Base-by-base conservation (phyloP, 805 yeast species). In the Sugiyamaella floridensis region DNA sequence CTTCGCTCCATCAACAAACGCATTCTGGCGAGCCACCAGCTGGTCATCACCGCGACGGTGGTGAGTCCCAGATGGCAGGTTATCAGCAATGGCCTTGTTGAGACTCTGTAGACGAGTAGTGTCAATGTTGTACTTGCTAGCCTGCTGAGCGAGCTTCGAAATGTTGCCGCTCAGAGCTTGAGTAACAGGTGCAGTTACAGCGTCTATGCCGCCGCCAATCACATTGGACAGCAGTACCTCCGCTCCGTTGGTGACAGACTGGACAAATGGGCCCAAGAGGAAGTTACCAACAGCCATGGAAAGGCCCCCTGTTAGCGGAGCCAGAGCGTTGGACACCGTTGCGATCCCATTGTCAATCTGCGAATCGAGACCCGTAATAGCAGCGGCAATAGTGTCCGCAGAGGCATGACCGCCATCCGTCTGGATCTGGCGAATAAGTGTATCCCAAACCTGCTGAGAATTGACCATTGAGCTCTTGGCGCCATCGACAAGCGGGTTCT, bases 221-320 rank as follows among this genome's bases (percentile, higher is more conserved):
- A 49, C 47, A 22, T 53, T 64, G 18, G 63, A 58, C 26, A 62
- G 45, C 16, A 62, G 47, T 15, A 63, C 67, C 49, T 64, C 66
- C 15, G 62, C 65, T 37, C 68, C 67, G 29, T 55, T 47, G 19
- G 68, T 63, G 22, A 63, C 47, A n/a, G 64, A 57, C 59, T 64
- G 68, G 32, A 63, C 59, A 53, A 58, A 55, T 16, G 67, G 67
- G 18, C 66, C 66, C 12, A 47, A 20, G 15, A 55, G 34, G 50
- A 45, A 49, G 54, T 58, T 56, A 12, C 64, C 67, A 42, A 64
- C 50, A 16, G 53, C 58, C 45, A 56, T 51, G 15, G 64, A 51
- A 32, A 58, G 34, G 19, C 67, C 66, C 10, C 50, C 51, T 19
- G 65, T 61, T 12, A 59, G 15, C 9, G 58, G 57, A 40, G 51